Evolutionary conservation across 2,329 filamentous ascomycete species (phyloP).

Genomic region (Clonostachys byssicola): DNA sequence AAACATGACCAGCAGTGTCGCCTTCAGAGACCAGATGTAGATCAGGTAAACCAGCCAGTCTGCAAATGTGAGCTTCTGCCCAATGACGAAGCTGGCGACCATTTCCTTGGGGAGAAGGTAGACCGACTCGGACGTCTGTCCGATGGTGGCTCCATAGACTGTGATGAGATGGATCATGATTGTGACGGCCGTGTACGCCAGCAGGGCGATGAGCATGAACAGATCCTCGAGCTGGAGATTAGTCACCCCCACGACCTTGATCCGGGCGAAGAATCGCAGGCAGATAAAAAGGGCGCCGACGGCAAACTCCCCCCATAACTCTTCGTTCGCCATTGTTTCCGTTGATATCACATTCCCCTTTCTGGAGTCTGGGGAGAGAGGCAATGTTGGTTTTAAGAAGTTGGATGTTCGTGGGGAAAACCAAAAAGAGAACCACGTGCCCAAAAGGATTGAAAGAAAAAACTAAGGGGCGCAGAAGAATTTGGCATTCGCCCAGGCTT

Average conservation of each 20-base stretch:
- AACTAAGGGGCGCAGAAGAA: too few species aligned
- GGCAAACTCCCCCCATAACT: slow-evolving; percentile 37
- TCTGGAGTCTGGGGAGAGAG: too few species aligned
- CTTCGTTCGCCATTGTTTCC: slow-evolving; percentile 5
- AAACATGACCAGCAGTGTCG: slow-evolving; percentile 19
- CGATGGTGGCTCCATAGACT: neutral
- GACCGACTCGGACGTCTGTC: neutral
- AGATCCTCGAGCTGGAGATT: slow-evolving; percentile 35
- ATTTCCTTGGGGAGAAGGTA: neutral
- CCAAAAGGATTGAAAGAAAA: too few species aligned
- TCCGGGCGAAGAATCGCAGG: slow-evolving; percentile 29
- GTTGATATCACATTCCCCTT: too few species aligned
- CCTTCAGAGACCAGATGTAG: neutral
- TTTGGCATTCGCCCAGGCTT: too few species aligned
- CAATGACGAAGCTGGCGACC: neutral
- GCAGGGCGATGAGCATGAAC: slow-evolving; percentile 25
- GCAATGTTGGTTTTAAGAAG: too few species aligned
- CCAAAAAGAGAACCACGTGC: too few species aligned
- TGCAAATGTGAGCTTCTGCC: slow-evolving; percentile 15
- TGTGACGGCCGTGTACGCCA: slow-evolving; percentile 28
- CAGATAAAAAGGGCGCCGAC: slow-evolving; percentile 29
- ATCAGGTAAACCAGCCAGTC: slow-evolving; percentile 11
- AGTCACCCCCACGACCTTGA: slow-evolving; percentile 30
- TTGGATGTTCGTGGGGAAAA: too few species aligned
- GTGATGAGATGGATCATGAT: too few species aligned